phyloP scores from a whole-genome alignment of 176 grass and related monocot species.

The Otatea glauca region DNA sequence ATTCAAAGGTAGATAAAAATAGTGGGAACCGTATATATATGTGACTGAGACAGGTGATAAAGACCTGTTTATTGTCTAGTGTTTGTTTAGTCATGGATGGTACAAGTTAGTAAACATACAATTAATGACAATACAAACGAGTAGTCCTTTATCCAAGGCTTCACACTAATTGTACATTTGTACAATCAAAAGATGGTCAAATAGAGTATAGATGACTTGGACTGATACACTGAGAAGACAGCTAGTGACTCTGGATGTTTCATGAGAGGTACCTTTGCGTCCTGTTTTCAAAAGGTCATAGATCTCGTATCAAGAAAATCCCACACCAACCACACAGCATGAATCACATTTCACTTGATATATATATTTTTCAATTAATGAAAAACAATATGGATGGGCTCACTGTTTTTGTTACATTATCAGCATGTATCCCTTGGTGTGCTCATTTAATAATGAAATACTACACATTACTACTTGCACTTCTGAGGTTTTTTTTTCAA shows the following conservation, averaged over 20 bases:
- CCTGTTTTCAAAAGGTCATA: slow-evolving; percentile 46
- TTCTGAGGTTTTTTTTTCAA: background rate
- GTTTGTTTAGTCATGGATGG: slow-evolving; percentile 22
- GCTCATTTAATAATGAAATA: background rate
- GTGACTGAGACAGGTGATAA: slow-evolving; percentile 21
- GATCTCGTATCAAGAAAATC: slow-evolving; percentile 34
- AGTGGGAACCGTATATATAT: background rate
- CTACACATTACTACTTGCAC: background rate
- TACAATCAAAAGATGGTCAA: slow-evolving; percentile 39
- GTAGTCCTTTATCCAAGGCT: slow-evolving; percentile 17
- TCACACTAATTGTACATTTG: slow-evolving; percentile 7
- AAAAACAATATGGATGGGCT: background rate
- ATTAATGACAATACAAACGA: background rate
- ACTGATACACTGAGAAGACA: slow-evolving; percentile 29
- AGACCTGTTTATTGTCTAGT: background rate
- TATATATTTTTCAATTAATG: slow-evolving; percentile 16
- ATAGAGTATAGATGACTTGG: slow-evolving; percentile 17
- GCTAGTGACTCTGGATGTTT: slow-evolving; percentile 34
- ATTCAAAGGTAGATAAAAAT: slow-evolving; percentile 34
- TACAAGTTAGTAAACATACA: slow-evolving; percentile 1
- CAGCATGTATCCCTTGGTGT: background rate
- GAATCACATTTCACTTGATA: slow-evolving; percentile 52
- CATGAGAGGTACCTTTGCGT: slow-evolving; percentile 28
- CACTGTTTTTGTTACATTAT: slow-evolving; percentile 24
- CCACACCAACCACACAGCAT: slow-evolving; percentile 43